These are phyloP conservation scores for Neurospora tetrasperma DNA, from an alignment of 495 filamentous ascomycete genomes.

Conservation along the genomic window DNA sequence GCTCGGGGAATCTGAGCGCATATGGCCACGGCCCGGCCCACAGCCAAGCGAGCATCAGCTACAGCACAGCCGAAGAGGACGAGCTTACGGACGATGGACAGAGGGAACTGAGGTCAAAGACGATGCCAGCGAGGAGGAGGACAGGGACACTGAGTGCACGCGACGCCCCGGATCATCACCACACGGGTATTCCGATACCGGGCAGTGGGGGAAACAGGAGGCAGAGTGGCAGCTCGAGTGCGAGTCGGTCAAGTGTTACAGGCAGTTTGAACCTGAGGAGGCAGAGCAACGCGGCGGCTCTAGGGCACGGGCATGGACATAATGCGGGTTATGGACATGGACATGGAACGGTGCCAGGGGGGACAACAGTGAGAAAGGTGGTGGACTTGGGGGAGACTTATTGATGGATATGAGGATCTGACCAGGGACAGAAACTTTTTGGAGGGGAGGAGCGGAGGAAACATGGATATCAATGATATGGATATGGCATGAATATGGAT, in stretches of 20 bases:
- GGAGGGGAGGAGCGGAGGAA: background rate
- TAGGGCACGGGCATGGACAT: background rate
- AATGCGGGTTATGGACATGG: background rate
- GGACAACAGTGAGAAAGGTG: slow-evolving; percentile 19
- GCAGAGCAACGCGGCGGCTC: background rate
- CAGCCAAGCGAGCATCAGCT: slow-evolving; percentile 31
- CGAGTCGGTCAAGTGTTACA: slow-evolving; percentile 17
- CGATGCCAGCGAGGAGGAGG: slow-evolving; percentile 39
- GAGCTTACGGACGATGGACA: slow-evolving; percentile 33
- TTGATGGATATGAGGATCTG: slow-evolving; percentile 9
- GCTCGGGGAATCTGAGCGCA: slow-evolving; percentile 18
- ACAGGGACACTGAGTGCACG: slow-evolving; percentile 35
- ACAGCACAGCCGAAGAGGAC: slow-evolving; percentile 33
- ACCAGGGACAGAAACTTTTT: background rate
- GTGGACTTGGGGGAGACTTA: slow-evolving; percentile 42
- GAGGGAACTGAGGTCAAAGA: slow-evolving; percentile 31
- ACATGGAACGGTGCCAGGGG: background rate
- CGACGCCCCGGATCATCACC: slow-evolving; percentile 12
- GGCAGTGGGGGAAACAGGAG: slow-evolving; percentile 20
- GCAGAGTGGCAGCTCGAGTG: slow-evolving; percentile 41
- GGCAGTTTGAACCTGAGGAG: slow-evolving; percentile 35
- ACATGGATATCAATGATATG: background rate
- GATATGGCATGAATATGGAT: background rate
- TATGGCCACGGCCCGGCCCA: slow-evolving; percentile 33
- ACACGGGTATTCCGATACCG: slow-evolving; percentile 26